phyloP scores from a whole-genome alignment of 2,329 filamentous ascomycete genomes.

The Septoria petroselini region DNA sequence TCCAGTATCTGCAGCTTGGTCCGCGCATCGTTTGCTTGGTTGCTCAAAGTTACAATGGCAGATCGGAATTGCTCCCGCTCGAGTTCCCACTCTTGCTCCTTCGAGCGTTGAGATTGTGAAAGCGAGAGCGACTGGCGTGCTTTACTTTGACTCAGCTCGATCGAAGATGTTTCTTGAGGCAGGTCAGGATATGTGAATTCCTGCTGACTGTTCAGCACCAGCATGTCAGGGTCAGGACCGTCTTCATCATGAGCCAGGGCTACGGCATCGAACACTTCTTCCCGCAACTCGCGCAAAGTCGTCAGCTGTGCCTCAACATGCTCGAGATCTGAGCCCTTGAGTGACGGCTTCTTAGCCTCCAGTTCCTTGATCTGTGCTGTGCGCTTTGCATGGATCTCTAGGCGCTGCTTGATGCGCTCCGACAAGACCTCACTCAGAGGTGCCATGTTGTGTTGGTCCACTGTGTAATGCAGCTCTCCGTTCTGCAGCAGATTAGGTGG shows the following conservation, averaged over 20 bases:
- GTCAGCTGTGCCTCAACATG: constrained; percentile 22
- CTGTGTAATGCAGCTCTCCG: constrained; percentile 20
- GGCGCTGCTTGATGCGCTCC: constrained; percentile 38
- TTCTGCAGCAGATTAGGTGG: constrained; percentile 31
- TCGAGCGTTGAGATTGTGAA: constrained; percentile 16
- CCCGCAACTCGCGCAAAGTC: constrained; percentile 31
- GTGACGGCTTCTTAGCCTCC: constrained; percentile 8
- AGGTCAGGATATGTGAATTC: constrained; percentile 32
- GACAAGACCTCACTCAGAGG: constrained; percentile 35
- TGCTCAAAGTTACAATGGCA: constrained; percentile 41
- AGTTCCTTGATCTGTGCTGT: constrained; percentile 15
- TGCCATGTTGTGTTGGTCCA: constrained; percentile 33
- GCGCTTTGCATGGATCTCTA: constrained; percentile 42
- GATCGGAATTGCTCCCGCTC: constrained; percentile 39
- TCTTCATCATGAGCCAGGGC: constrained; percentile 33
- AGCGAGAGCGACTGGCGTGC: constrained; percentile 19
- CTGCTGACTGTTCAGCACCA: constrained; percentile 34
- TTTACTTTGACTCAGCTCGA: constrained; percentile 13
- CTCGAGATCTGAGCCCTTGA: constrained; percentile 25
- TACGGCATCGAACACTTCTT: constrained; percentile 8
- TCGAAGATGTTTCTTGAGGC: constrained; percentile 14
- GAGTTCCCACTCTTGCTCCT: constrained; percentile 14
- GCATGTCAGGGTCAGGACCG: constrained; percentile 33
- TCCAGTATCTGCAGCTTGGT: constrained; percentile 43
- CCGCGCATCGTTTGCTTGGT: constrained; percentile 41